Evolutionary conservation across 345 rosid genomes (phyloP).

Genomic region (Eutrema japonicum): DNA sequence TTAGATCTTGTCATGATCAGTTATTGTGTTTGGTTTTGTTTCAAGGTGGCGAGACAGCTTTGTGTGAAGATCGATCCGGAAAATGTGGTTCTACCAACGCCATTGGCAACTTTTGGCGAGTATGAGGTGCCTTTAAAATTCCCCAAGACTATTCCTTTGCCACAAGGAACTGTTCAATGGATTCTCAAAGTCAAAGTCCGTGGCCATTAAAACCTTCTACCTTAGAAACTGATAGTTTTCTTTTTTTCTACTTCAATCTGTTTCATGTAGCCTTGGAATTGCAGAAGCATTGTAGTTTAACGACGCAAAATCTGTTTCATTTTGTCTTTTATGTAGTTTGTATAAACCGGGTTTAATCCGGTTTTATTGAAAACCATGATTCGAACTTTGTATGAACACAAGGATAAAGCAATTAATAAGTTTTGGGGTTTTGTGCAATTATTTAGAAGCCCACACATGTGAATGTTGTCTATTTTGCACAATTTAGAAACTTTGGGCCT

Average conservation of each 20-base stretch:
- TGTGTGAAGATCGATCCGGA: constrained; percentile 76
- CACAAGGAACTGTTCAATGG: constrained; percentile 82
- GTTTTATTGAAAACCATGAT: constrained; percentile 19
- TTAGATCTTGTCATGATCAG: neutral
- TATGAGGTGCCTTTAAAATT: constrained; percentile 74
- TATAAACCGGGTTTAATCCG: constrained; percentile 19
- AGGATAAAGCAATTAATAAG: neutral
- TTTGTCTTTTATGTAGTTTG: neutral
- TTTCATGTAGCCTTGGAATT: constrained; percentile 26
- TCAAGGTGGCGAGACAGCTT: constrained; percentile 87
- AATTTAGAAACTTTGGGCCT: neutral
- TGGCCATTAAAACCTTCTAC: constrained; percentile 54
- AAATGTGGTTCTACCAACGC: constrained; percentile 61
- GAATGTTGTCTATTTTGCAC: neutral
- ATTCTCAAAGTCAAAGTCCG: constrained; percentile 76
- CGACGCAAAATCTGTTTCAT: constrained; percentile 23
- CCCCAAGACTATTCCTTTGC: constrained; percentile 81
- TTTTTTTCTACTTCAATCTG: constrained; percentile 19
- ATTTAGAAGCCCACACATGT: neutral
- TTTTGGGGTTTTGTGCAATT: neutral
- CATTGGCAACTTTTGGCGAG: constrained; percentile 73
- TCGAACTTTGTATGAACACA: constrained; percentile 9
- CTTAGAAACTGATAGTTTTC: constrained; percentile 15
- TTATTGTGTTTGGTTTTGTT: neutral
- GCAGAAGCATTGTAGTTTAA: constrained; percentile 24